Evolutionary conservation across 1,139 yeast species (phyloP).

Genomic region (Pichia sp.): DNA sequence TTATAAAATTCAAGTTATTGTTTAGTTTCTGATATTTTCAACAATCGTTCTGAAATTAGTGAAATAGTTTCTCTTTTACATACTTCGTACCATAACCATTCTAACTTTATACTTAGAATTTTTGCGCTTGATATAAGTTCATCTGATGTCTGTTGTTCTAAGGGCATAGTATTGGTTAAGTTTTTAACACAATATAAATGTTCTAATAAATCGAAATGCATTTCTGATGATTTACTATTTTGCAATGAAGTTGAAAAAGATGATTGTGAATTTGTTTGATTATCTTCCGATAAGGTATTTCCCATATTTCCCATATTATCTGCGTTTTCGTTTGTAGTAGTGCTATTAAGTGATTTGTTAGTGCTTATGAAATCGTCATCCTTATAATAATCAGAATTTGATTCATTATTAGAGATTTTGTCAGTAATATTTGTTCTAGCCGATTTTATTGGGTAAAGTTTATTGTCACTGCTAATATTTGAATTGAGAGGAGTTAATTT

Average conservation of each 20-base stretch:
- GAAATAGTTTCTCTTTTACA: conserved; percentile 13
- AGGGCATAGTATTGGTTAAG: conserved; percentile 40
- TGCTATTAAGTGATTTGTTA: not conserved
- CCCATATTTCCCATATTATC: not conserved
- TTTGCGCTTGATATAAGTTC: conserved; percentile 38
- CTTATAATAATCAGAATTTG: not conserved
- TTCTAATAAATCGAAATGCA: conserved; percentile 28
- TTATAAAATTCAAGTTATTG: not conserved
- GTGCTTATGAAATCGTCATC: not conserved
- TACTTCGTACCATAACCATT: conserved; percentile 49
- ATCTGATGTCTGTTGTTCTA: conserved; percentile 45
- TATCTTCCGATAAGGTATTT: not conserved
- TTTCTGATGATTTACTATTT: not conserved
- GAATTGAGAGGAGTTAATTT: not conserved
- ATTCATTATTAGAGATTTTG: not conserved
- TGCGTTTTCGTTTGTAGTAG: not conserved
- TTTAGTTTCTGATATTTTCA: not conserved
- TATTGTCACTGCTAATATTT: not conserved
- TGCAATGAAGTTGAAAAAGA: conserved; percentile 13
- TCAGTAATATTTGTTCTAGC: not conserved
- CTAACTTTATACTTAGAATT: conserved; percentile 42
- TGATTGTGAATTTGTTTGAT: not conserved
- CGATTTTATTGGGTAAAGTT: not conserved
- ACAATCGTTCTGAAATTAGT: conserved; percentile 2
- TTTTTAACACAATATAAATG: conserved; percentile 35